Percentiles rank a stretch among this genome's conserved stretches.
phyloP scores from a whole-genome alignment of 2,329 filamentous ascomycete species.

The Ilyonectria robusta region DNA sequence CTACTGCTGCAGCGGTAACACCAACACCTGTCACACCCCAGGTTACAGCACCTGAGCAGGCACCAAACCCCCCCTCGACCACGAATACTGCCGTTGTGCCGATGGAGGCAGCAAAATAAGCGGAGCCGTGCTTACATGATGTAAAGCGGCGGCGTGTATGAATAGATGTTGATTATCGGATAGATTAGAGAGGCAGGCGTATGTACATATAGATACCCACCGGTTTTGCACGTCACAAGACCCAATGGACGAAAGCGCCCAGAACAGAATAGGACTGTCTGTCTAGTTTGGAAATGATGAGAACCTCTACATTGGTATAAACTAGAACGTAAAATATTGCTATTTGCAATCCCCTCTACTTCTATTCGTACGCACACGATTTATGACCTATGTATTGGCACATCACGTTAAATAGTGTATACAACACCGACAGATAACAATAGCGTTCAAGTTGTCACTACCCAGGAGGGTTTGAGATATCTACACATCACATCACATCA shows the following conservation, averaged over 20 bases:
- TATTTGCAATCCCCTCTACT: not conserved
- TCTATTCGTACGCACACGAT: not conserved
- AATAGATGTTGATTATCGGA: not conserved
- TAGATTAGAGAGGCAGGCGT: not conserved
- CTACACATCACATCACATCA: not conserved
- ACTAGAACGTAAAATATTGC: not conserved
- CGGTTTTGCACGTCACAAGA: not conserved
- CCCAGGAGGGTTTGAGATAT: not conserved
- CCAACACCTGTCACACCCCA: not conserved
- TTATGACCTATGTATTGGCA: not conserved
- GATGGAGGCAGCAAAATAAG: not conserved
- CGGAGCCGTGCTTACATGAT: not conserved
- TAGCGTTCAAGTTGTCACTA: not conserved
- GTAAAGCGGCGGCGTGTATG: not conserved
- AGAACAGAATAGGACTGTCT: not conserved
- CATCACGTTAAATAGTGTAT: not conserved
- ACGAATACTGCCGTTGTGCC: not conserved
- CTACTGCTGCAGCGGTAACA: not conserved
- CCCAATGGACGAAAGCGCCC: not conserved
- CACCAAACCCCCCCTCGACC: not conserved
- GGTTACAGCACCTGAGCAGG: not conserved
- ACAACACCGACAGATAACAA: not conserved
- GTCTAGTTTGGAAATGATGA: not conserved
- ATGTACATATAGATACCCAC: not conserved
- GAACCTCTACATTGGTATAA: not conserved